Evolutionary conservation across 495 filamentous ascomycete species (phyloP), one percentile per base, ranked within the genome.

Genomic region (Penicillium desertorum): DNA sequence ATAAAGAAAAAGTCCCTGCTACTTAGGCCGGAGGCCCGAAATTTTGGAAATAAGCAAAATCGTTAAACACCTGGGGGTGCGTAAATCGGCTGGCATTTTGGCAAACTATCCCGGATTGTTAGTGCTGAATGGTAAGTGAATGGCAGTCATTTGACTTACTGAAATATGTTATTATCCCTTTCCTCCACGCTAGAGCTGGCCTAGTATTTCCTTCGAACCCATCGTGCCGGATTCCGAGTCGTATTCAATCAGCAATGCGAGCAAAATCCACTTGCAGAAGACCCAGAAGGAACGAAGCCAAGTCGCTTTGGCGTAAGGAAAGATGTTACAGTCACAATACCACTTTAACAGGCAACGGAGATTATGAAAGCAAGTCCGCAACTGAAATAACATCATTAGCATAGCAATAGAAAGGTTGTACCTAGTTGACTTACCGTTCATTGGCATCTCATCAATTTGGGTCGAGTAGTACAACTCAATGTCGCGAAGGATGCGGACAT

Each of bases 381-480:
- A 79, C 76, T 79, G 47, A 7, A 51, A 16, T 34, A 9, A 44
- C 37, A 12, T 37, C 22, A 12, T 64, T 60, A 54, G 55, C 54
- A 55, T 17, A 34, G 37, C 16, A 54, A 22, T 6, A 43, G 6
- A 29, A 49, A 45, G n/a, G 7, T 19, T 2, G 30, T 41, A 16
- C 19, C 4, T 1, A 12, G 25, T 5, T 32, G 19, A 57, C 71
- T 66, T 56, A 81, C 83, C 83, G 67, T 98, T 98, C 94, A 98
- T 97, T 25, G 94, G 94, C 94, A 98, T 98, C 81, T 98, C 94
- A 67, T 98, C 94, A 61, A 98, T 98, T 76, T 98, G 94, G 46
- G 94, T 98, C 36, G 91, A 96, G 73, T 96, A 96, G 74, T 95
- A 96, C 63, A 91, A 77, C 73, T 99, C 94, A 65, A 99, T 99